phyloP scores from a whole-genome alignment of 352 stramenopile genomes.

The Phytophthora rubi region DNA sequence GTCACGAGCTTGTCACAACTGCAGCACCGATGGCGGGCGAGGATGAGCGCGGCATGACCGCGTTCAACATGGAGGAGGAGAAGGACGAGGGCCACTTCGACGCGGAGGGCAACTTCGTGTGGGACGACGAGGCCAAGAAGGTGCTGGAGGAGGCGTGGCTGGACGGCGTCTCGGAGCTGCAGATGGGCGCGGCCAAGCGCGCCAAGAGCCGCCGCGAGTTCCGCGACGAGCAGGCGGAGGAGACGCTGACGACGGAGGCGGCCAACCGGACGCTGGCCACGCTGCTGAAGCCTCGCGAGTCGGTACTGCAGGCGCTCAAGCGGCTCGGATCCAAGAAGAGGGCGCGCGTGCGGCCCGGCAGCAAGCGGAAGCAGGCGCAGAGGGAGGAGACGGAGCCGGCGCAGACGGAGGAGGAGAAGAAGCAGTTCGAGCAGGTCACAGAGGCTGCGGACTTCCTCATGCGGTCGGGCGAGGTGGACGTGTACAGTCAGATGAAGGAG shows the following conservation, averaged over 20 bases:
- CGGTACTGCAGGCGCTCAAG: conserved; percentile 77
- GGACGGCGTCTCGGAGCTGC: conserved; percentile 71
- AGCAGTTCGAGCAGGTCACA: conserved; percentile 81
- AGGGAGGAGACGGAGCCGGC: conserved; percentile 32
- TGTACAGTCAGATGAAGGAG: conserved; percentile 84
- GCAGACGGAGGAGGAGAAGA: conserved; percentile 75
- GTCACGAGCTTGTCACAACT: no score
- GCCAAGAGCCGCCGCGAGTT: conserved; percentile 71
- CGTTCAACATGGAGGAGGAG: conserved; percentile 88
- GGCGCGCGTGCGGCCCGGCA: conserved; percentile 32
- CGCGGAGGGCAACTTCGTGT: conserved; percentile 80
- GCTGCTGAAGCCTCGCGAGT: conserved; percentile 75
- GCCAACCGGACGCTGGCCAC: conserved; percentile 62
- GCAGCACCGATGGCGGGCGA: conserved; percentile 24
- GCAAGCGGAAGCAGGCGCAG: conserved; percentile 64
- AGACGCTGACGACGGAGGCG: conserved; percentile 63
- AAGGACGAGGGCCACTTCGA: conserved; percentile 89
- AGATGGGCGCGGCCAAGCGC: conserved; percentile 66
- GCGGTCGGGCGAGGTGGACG: conserved; percentile 76
- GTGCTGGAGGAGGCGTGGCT: conserved; percentile 89
- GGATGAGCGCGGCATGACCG: conserved; percentile 60
- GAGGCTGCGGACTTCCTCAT: conserved; percentile 84
- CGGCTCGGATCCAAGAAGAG: conserved; percentile 69
- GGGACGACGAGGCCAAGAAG: conserved; percentile 75
- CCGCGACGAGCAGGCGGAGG: conserved; percentile 56